Evolutionary conservation across 2,329 filamentous ascomycete species (phyloP), one percentile per base, ranked within the genome.

Genomic region (Neopestalotiopsis sp.): DNA sequence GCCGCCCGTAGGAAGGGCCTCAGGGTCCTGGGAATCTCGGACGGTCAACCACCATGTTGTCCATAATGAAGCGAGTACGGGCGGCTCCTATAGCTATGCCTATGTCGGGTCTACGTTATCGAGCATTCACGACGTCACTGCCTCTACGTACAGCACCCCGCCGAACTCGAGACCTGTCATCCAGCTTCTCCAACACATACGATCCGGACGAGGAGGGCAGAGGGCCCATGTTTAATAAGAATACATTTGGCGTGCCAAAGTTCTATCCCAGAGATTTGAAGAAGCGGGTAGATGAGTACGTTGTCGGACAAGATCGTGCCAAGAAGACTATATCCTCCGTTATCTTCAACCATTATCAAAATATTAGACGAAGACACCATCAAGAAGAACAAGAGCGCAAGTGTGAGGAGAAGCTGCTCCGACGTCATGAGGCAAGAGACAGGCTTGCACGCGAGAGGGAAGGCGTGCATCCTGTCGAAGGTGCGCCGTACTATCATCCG

Each of bases 331-430:
- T 98, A 72, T 96, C 94, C 72, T 92, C 95, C 3, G 94, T 95
- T 6, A 93, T 99, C 34, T 98, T 97, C 83, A 98, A 98, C 77
- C 96, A 99, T 79, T 98, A 98, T 78, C 94, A 98, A 80, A 90
- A 93, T 61, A 88, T 97, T 70, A 91, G 95, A 30, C 88, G 94
- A 75, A 86, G 94, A 63, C 89, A 91, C 69, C 89, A 96, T 73
- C 90, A 95, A 67, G 94, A 97, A 75, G 89, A 93, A 32, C 83
- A 87, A 69, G 88, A 90, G 67, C 82, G 84, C 65, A 85, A 85
- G 61, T 73, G 81, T 45, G 81, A 84, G 58, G 91, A 94, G 71
- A 93, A 92, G 81, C 77, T 90, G 64, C 84, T 91, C 75, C 89
- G 92, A 57, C 92, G 69, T 7, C 66, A 61, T 24, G 69, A 70